A percentile compares a stretch with the other conserved stretches of the same genome.
Conservation (phyloP, 371 early-diverging fungal genomes). For the Mortierella sp. region DNA sequence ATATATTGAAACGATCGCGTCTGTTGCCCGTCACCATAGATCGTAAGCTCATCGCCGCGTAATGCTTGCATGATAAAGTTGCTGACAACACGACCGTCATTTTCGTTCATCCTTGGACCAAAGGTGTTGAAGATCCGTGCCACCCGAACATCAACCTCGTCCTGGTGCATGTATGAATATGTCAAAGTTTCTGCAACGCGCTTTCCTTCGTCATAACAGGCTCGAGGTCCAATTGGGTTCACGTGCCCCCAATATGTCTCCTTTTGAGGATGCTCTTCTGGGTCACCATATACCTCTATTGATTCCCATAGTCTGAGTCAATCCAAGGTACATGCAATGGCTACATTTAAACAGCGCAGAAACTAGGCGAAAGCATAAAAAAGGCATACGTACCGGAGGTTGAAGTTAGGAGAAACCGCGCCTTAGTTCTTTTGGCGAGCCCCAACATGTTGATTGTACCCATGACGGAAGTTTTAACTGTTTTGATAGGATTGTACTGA, state of each 20-base stretch:
- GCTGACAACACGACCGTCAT: constrained; percentile 92
- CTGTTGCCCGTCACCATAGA: constrained; percentile 88
- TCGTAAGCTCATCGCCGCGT: constrained; percentile 80
- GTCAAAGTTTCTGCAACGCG: constrained; percentile 90
- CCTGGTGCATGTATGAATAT: constrained; percentile 85
- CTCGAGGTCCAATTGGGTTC: constrained; percentile 87
- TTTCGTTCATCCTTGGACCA: constrained; percentile 91
- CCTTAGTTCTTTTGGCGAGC: constrained; percentile 87
- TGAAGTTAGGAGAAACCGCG: constrained; percentile 84
- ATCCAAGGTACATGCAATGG: not conserved
- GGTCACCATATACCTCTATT: constrained; percentile 91
- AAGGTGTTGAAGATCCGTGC: constrained; percentile 88
- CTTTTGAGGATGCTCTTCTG: constrained; percentile 89
- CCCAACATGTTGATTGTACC: constrained; percentile 94
- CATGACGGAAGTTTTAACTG: constrained; percentile 89
- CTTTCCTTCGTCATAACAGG: constrained; percentile 95
- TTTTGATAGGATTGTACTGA: constrained; percentile 91
- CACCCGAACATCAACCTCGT: constrained; percentile 86
- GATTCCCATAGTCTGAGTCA: constrained; percentile 10
- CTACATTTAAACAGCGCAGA: not conserved
- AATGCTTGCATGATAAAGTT: constrained; percentile 93
- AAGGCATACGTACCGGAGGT: constrained; percentile 76
- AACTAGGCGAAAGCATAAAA: not conserved
- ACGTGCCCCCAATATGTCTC: constrained; percentile 92
- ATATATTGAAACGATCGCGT: constrained; percentile 92